Evolutionary conservation across 23 red algal genomes (phyloP), one percentile per base, ranked within the genome.

Genomic region (Gracilariopsis chorda): DNA sequence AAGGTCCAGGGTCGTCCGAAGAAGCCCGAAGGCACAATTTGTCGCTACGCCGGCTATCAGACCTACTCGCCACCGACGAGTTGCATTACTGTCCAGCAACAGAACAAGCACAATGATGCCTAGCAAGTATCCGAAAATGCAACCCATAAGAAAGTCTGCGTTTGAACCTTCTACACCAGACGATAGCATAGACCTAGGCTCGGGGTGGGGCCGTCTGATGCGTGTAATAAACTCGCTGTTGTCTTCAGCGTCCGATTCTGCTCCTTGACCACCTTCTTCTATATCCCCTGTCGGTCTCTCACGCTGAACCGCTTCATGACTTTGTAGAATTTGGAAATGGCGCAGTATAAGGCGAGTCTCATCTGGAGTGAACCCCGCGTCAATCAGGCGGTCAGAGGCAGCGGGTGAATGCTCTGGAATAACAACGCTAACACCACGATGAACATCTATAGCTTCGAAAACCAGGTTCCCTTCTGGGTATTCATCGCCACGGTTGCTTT

Each of bases 1-100:
- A 27, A 90, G 27, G 48, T 35, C 32, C n/a, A 90, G 37, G 47
- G 57, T 90, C 33, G 36, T 80, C 20, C 86, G 49, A 12, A 90
- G 71, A 48, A 90, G 33, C 33, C 86, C 86, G 80, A 90, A 90
- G 9, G 86, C 86, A 33, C 72, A 78, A 80, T 90, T 90, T 12
- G 86, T 90, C 9, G 86, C 86, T 42, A 90, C 86, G 57, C 86
- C 86, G 7, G 86, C 86, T 36, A 90, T 67, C 23, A 90, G 74
- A 24, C 86, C 86, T 24, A 90, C 51, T 25, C 86, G 53, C 86
- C 86, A 90, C 47, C 86, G 29, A 2, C 86, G 44, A 24, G 72
- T 90, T 80, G 74, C 74, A 58, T 77, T 90, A 41, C 46, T 78
- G 21, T 90, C 86, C 23, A 90, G 41, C 24, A 90, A 58, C 2